Evolutionary conservation across 1,139 yeast genomes (phyloP).

Genomic region (Geotrichum siamense): DNA sequence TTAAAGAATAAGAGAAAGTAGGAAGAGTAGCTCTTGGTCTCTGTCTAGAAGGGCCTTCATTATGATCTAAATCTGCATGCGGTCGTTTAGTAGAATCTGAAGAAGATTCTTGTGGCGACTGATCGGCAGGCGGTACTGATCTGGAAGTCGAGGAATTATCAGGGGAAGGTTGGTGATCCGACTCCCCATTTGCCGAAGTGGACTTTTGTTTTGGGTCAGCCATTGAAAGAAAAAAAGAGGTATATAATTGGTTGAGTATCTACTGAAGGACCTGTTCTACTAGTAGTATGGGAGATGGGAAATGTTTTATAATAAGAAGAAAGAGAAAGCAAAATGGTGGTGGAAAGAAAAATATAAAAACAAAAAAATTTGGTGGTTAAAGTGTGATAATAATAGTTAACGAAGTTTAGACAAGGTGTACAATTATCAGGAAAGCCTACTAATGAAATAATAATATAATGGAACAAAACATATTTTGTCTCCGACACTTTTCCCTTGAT

Average conservation of each 20-base stretch:
- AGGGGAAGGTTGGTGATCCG: background rate
- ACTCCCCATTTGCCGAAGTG: background rate
- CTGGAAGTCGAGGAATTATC: background rate
- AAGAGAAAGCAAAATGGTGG: too few relatives aligned
- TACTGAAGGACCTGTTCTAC: background rate
- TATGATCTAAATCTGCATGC: constrained; percentile 2
- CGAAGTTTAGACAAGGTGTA: too few relatives aligned
- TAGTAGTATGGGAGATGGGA: background rate
- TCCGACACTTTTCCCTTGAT: too few relatives aligned
- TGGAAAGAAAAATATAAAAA: too few relatives aligned
- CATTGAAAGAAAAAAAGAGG: background rate
- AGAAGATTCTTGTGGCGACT: background rate
- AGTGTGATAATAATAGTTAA: too few relatives aligned
- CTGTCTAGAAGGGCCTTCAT: constrained; percentile 2
- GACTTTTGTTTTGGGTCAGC: background rate
- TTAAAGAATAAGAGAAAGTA: too few relatives aligned
- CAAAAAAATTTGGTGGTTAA: too few relatives aligned
- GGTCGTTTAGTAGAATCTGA: constrained; percentile 5
- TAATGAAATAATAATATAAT: too few relatives aligned
- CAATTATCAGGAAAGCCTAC: too few relatives aligned
- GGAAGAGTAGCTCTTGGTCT: constrained; percentile 4
- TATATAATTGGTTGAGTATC: background rate
- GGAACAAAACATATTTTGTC: too few relatives aligned
- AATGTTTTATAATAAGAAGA: background rate
- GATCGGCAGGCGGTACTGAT: background rate